Percentiles rank a stretch among this genome's conserved stretches.
Conservation (phyloP, 306 rosid genomes). For the Oemleria cerasiformis region DNA sequence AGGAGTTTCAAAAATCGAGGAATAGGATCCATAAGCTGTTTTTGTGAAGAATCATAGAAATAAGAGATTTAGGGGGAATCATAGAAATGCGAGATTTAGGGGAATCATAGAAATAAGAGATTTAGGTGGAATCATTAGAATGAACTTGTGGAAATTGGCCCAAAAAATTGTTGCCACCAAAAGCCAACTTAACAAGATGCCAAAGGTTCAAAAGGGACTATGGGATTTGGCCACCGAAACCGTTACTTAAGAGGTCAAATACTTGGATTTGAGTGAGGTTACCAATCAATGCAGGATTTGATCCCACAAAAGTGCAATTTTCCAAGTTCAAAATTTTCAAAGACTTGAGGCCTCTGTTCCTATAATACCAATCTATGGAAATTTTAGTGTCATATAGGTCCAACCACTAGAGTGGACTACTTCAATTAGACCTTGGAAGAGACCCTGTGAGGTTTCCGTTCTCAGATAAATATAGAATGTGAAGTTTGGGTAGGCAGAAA, state of each 20-base stretch:
- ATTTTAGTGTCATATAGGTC: background rate
- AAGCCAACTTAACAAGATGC: background rate
- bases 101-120: background rate
- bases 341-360: background rate
- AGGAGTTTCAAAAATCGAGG: too few relatives aligned
- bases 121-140: too few relatives aligned
- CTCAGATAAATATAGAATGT: background rate
- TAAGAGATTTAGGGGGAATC: too few relatives aligned
- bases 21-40: too few relatives aligned
- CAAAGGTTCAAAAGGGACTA: background rate
- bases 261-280: background rate
- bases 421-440: slow-evolving; percentile 2
- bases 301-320: background rate
- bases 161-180: background rate
- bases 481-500: slow-evolving; percentile 2
- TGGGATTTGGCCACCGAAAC: slow-evolving; percentile 9
- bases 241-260: background rate
- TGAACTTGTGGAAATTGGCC: background rate
- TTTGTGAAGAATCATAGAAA: too few relatives aligned
- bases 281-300: background rate
- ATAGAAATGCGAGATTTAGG: too few relatives aligned
- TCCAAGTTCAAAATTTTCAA: background rate
- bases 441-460: background rate
- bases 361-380: background rate
- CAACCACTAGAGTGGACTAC: background rate